Base-by-base conservation (phyloP, 148 eudicot genomes). In the Amaranthus hypochondriacus region DNA sequence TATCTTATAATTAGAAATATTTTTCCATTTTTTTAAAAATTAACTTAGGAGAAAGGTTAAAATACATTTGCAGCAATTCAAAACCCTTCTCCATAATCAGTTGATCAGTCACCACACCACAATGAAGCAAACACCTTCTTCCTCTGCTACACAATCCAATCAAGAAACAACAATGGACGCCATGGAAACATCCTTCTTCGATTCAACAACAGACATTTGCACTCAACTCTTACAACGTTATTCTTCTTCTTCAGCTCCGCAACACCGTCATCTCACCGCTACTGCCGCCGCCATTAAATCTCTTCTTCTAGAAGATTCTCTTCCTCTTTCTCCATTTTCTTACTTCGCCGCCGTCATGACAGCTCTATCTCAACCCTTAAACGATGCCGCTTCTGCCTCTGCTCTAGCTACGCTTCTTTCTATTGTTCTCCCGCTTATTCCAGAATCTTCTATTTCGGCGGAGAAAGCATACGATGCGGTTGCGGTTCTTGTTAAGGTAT, bases 211-310 rank as follows among this genome's bases (percentile, higher is more conserved):
- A 0, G 98, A 94, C 82, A 73, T 94, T 10, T 84, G 89, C 80
- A 63, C 81, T 3, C 93, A 92, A 64, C 92, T 94, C 15, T 82
- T 86, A 52, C 77, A 74, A 67, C 93, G 98, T 10, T 94, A 94
- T 86, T 79, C 87, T 21, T 77, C 86, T 68, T 94, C 98, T 70
- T 57, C 93, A 56, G 90, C 98, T 59, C 58, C 80, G 0, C 98
- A 94, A 51, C 98, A 94, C 88, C 90, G 90, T 71, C 93, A 94
- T 86, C 96, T 94, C 73, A 56, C 83, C 74, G 92, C 98, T 75
- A 83, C 97, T 78, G 92, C 97, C 64, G 85, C 96, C 63, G 97
- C 97, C 62, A 66, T 92, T 47, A 90, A 89, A 74, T 87, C 97
- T 43, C 73, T 91, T 70, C 78, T 94, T 51, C 75, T 72, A 8